Evolutionary conservation across 2,329 filamentous ascomycete species (phyloP), one percentile per base, ranked within the genome.

Genomic region (Monilinia polystroma): DNA sequence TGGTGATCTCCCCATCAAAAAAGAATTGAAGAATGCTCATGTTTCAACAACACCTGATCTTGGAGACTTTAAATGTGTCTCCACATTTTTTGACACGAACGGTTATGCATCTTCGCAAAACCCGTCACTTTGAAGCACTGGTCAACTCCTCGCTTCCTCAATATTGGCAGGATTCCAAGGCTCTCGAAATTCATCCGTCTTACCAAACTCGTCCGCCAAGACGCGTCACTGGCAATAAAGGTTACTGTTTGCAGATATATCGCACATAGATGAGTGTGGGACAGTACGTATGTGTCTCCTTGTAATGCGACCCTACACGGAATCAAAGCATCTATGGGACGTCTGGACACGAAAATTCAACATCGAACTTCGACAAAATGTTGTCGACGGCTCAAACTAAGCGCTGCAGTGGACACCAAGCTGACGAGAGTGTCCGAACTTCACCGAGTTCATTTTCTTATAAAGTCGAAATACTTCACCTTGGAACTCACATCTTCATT

Each of bases 401-500:
- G 43, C 57, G 20, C 18, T 16, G 18, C 14, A 43, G 43, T 35
- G 43, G 43, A 49, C 29, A 35, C 29, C 29, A 23, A 49, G 57
- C 29, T 49, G 43, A 38, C 20, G 29, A 26, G 43, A 49, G 11
- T 7, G 43, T 23, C 57, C 7, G 32, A 60, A 16, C 38, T 49
- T 49, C 43, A 60, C 32, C 4, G 20, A 12, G 43, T 49, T 60
- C 29, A 60, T 20, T 49, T 60, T 47, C 23, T n/a, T 64, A 64
- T 64, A 58, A 38, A 51, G 45, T 45, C 20, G 10, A 51, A 20
- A 51, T 47, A 10, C 10, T 58, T 64, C 63, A 32, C 63, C 43
- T 7, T 64, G 14, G 43, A 47, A 38, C 29, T 47, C 18, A 16
- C 16, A 35, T 64, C 43, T 32, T 58, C 53, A 58, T 18, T 58